These are phyloP conservation scores for Thalassiosira pacifica DNA, from an alignment of 352 stramenopile genomes.

Conservation along the genomic window DNA sequence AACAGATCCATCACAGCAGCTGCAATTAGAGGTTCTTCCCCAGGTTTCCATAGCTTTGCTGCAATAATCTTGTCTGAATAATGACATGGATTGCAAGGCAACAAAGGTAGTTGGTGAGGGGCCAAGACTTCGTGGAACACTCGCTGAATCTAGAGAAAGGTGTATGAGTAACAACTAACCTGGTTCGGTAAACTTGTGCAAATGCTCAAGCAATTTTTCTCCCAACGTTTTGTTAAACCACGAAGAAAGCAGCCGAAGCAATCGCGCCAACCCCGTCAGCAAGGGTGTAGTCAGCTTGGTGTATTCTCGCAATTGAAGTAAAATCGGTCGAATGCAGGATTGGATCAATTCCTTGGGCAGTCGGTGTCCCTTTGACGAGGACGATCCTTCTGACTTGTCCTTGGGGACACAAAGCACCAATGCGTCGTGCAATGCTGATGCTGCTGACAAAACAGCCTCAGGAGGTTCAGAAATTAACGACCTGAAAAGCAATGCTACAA, in stretches of 20 bases:
- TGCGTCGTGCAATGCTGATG: slow-evolving; percentile 79
- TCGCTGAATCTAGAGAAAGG: not conserved
- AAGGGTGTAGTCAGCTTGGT: slow-evolving; percentile 96
- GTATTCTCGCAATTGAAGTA: slow-evolving; percentile 96
- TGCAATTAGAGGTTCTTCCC: slow-evolving; percentile 94
- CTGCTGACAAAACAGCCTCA: slow-evolving; percentile 68
- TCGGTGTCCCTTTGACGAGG: slow-evolving; percentile 51
- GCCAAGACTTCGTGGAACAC: not conserved
- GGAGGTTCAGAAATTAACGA: slow-evolving; percentile 77
- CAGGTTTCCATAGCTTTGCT: slow-evolving; percentile 80
- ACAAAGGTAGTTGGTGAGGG: not conserved
- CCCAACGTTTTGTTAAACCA: slow-evolving; percentile 98
- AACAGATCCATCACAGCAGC: slow-evolving; percentile 97
- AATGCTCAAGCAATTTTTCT: slow-evolving; percentile 96
- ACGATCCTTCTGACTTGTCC: slow-evolving; percentile 48
- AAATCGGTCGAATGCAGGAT: slow-evolving; percentile 94
- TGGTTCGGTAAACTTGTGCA: slow-evolving; percentile 88
- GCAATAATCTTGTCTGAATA: slow-evolving; percentile 83
- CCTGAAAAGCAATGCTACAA: slow-evolving; percentile 82
- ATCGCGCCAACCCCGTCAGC: slow-evolving; percentile 92
- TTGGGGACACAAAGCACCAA: slow-evolving; percentile 69
- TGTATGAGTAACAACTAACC: slow-evolving; percentile 20
- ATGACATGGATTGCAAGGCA: not conserved
- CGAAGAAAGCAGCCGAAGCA: slow-evolving; percentile 94
- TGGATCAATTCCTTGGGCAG: slow-evolving; percentile 96